Evolutionary conservation across 2,329 filamentous ascomycete genomes (phyloP), one percentile per base, ranked within the genome.

Genomic region (Paracorniculantispora psalliotae): DNA sequence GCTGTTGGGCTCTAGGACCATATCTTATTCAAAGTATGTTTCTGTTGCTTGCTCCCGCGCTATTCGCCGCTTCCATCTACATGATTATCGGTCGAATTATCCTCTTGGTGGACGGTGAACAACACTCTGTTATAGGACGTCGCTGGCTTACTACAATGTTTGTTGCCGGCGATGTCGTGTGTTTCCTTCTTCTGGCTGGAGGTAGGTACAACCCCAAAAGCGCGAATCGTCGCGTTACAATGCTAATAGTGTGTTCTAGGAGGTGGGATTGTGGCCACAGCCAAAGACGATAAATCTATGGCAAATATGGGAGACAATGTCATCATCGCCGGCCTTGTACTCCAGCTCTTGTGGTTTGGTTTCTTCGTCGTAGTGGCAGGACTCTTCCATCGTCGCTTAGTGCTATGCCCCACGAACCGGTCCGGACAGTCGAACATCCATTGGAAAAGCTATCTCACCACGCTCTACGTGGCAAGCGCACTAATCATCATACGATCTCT

Each of bases 261-360:
- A n/a, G n/a, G n/a, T n/a, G n/a, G n/a, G n/a, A n/a, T n/a, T n/a
- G n/a, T n/a, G n/a, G n/a, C n/a, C n/a, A n/a, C n/a, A n/a, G n/a
- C n/a, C n/a, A n/a, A n/a, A n/a, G n/a, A n/a, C n/a, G n/a, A n/a
- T n/a, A n/a, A n/a, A n/a, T n/a, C n/a, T n/a, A 44, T 30, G 35
- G 26, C n/a, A 21, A 30, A 55, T 1, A 28, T 23, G 13, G 79
- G 78, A 13, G 70, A 79, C 61, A 73, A 77, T 17, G 68, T 84
- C 53, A 77, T 84, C 15, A 69, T 85, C 15, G 75, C 63, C 3
- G 82, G 82, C 9, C 69, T 86, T 2, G 69, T 79, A n/a, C 66
- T 83, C 2, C 83, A 86, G 63, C 73, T 86, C 2, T 41, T 79
- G 23, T 73, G 80, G 46, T 84, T 85, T 61, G 71, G 72, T 17